These are phyloP conservation scores for Drosera spatulata DNA, from an alignment of 179 eudicot genomes.

Conservation along the genomic window DNA sequence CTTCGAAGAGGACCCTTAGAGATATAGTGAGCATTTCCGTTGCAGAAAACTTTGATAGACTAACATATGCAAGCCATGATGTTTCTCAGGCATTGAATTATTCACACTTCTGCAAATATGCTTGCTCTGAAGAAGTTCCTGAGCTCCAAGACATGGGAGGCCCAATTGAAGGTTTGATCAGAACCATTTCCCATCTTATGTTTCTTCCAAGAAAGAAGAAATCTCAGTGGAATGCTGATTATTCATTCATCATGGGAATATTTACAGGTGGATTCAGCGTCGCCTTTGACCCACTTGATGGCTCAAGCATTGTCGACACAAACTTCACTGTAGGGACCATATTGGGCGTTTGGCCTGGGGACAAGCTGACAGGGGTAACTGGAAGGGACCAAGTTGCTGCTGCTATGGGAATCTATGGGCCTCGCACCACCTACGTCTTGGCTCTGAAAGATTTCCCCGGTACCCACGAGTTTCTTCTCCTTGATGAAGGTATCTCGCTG, in stretches of 20 bases:
- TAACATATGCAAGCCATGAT: not conserved
- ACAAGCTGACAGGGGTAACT: constrained; percentile 87
- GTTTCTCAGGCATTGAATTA: constrained; percentile 58
- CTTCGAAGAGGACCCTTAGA: too few species aligned
- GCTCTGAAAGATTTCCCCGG: constrained; percentile 89
- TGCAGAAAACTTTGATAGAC: not conserved
- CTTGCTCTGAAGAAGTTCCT: constrained; percentile 98
- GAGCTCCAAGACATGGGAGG: constrained; percentile 99
- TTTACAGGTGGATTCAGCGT: constrained; percentile 91
- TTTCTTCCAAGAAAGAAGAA: not conserved
- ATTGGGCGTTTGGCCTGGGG: constrained; percentile 99
- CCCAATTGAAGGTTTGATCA: constrained; percentile 55
- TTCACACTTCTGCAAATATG: constrained; percentile 97
- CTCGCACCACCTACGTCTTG: constrained; percentile 91
- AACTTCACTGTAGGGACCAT: constrained; percentile 99
- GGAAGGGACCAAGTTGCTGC: constrained; percentile 97
- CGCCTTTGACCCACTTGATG: constrained; percentile 98
- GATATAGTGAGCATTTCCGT: too few species aligned
- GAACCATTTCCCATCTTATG: not conserved
- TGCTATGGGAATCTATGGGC: constrained; percentile 99
- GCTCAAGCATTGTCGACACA: constrained; percentile 97
- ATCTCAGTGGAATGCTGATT: not conserved
- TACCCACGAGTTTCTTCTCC: constrained; percentile 96
- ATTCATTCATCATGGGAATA: constrained; percentile 1
- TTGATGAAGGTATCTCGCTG: constrained; percentile 65